Percentiles rank a stretch among this genome's conserved stretches.
Evolutionary conservation across 2,329 filamentous ascomycete genomes (phyloP).

Genomic region (Leptographium procerum): DNA sequence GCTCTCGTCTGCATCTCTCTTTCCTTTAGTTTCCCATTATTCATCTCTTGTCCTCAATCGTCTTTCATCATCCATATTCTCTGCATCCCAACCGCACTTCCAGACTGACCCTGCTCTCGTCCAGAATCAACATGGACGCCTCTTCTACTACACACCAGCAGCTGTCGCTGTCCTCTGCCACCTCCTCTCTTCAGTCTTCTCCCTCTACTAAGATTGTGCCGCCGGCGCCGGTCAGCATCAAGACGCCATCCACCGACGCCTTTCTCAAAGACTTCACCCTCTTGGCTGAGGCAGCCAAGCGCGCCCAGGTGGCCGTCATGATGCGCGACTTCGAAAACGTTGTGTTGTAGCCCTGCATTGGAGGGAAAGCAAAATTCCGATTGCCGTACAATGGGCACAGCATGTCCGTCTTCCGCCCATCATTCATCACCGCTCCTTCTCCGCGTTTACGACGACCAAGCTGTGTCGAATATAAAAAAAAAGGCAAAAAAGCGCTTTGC

Average conservation of each 20-base stretch:
- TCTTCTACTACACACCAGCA: constrained; percentile 15
- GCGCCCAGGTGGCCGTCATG: constrained; percentile 81
- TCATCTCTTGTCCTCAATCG: neutral
- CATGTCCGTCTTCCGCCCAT: neutral
- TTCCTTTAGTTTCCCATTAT: neutral
- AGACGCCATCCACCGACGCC: constrained; percentile 34
- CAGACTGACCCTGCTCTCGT: neutral
- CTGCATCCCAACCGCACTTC: neutral
- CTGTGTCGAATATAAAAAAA: too few species aligned
- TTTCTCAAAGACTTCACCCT: constrained; percentile 76
- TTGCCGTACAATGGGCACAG: neutral
- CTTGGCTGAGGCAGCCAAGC: constrained; percentile 83
- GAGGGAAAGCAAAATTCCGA: neutral
- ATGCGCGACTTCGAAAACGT: constrained; percentile 76
- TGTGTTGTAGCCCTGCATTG: constrained; percentile 33
- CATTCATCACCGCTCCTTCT: neutral
- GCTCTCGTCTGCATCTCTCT: neutral
- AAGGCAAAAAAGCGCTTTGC: too few species aligned
- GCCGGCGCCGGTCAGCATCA: constrained; percentile 18
- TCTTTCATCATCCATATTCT: neutral
- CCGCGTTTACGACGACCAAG: too few species aligned
- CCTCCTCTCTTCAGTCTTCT: constrained; percentile 14
- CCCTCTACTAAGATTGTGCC: constrained; percentile 17
- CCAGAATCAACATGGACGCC: neutral
- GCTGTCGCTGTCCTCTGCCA: constrained; percentile 13